These are phyloP conservation scores for Xylaria sp. DNA, from an alignment of 2,329 filamentous ascomycete species.

Conservation along the genomic window DNA sequence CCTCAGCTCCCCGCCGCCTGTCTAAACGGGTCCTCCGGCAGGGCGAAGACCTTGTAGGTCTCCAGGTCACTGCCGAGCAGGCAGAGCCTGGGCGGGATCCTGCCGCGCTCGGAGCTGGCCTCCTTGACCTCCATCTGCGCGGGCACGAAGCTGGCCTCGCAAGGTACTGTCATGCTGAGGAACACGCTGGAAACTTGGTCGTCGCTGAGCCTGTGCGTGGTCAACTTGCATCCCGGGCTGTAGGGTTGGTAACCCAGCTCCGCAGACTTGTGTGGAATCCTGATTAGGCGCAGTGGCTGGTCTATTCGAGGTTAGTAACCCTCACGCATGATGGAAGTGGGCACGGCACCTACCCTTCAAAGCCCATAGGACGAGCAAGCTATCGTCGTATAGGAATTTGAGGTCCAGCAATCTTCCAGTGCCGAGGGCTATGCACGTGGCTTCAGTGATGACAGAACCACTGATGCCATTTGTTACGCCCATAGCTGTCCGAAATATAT, in stretches of 20 bases:
- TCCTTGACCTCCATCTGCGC: slow-evolving; percentile 56
- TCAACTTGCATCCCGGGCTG: slow-evolving; percentile 18
- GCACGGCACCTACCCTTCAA: slow-evolving; percentile 37
- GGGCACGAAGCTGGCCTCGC: slow-evolving; percentile 42
- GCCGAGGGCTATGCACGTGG: slow-evolving; percentile 46
- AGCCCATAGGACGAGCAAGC: slow-evolving; percentile 61
- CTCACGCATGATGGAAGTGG: neutral
- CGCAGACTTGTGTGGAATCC: slow-evolving; percentile 42
- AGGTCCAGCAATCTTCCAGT: slow-evolving; percentile 59
- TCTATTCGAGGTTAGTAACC: slow-evolving; percentile 18
- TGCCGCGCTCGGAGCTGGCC: slow-evolving; percentile 46
- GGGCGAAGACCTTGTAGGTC: slow-evolving; percentile 50
- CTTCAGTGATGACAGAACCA: slow-evolving; percentile 43
- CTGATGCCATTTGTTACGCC: slow-evolving; percentile 63
- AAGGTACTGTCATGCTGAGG: slow-evolving; percentile 33
- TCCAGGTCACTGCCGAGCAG: slow-evolving; percentile 52
- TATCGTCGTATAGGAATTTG: slow-evolving; percentile 67
- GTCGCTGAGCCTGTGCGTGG: slow-evolving; percentile 34
- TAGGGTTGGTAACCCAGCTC: slow-evolving; percentile 43
- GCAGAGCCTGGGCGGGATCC: slow-evolving; percentile 53
- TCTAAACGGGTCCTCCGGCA: slow-evolving; percentile 40
- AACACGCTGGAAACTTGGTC: slow-evolving; percentile 36
- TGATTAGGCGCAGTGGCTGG: slow-evolving; percentile 34
- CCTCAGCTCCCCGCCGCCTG: neutral
- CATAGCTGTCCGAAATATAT: slow-evolving; percentile 57